A percentile compares a stretch with the other conserved stretches of the same genome.
Conservation (phyloP, 345 rosid genomes). For the Hibiscus tridactylites region DNA sequence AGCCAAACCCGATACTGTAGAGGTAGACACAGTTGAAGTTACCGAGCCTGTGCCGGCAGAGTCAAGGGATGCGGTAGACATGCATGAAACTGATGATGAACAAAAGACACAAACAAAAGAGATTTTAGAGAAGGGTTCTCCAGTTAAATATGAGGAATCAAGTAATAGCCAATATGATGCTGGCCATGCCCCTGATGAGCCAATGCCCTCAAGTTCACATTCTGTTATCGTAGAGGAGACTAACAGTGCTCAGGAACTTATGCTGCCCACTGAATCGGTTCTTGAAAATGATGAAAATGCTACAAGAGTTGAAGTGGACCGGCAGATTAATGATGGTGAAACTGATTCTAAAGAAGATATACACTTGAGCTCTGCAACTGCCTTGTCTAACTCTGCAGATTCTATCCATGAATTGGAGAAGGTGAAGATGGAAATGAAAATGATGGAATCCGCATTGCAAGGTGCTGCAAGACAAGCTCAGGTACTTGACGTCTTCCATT, state of each 20-base stretch:
- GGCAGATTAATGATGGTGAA: constrained; percentile 30
- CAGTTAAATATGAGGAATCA: constrained; percentile 31
- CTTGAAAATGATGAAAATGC: constrained; percentile 15
- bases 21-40: constrained; percentile 27
- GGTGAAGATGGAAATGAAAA: constrained; percentile 75
- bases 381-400: constrained; percentile 33
- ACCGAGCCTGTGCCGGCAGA: constrained; percentile 23
- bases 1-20: constrained; percentile 29
- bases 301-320: constrained; percentile 27
- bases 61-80: constrained; percentile 25
- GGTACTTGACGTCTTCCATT: constrained; percentile 37
- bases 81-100: constrained; percentile 25
- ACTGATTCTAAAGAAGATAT: constrained; percentile 32
- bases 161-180: constrained; percentile 23
- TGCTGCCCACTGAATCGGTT: constrained; percentile 25
- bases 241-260: constrained; percentile 27
- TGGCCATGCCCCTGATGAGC: constrained; percentile 7
- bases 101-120: constrained; percentile 29
- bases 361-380: constrained; percentile 35
- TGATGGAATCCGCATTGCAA: constrained; percentile 93
- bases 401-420: constrained; percentile 57
- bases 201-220: constrained; percentile 32
- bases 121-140: constrained; percentile 25
- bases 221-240: constrained; percentile 21
- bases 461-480: constrained; percentile 99